These are phyloP conservation scores for Triglochin maritima DNA, from an alignment of 106 monocot genomes.

Conservation along the genomic window DNA sequence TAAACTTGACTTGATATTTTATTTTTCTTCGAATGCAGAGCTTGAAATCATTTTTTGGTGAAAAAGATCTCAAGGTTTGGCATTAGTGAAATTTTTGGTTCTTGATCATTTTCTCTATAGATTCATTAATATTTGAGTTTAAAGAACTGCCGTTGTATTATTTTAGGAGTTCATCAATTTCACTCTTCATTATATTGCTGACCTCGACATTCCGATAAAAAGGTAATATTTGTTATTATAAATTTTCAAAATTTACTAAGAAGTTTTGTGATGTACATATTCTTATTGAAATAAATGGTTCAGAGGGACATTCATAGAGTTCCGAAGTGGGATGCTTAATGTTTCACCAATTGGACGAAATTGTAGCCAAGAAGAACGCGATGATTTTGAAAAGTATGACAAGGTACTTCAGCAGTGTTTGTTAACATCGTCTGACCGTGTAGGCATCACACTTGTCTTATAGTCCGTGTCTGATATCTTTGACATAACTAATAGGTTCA, in stretches of 20 bases:
- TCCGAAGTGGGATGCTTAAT: constrained; percentile 95
- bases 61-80: constrained; percentile 82
- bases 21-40: constrained; percentile 32
- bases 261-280: constrained; percentile 3
- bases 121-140: constrained; percentile 3
- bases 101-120: background rate
- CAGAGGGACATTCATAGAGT: constrained; percentile 99
- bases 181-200: constrained; percentile 95
- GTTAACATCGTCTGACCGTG: too few species aligned
- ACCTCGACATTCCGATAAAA: constrained; percentile 91
- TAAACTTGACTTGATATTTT: too few species aligned
- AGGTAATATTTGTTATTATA: constrained; percentile 28
- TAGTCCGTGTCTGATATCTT: too few species aligned
- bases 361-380: constrained; percentile 94
- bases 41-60: constrained; percentile 78
- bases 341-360: constrained; percentile 95
- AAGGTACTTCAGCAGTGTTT: constrained; percentile 37
- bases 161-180: constrained; percentile 91
- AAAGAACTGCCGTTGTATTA: constrained; percentile 2
- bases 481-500: constrained; percentile 36
- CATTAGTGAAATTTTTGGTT: background rate
- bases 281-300: background rate
- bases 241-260: background rate
- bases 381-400: constrained; percentile 92
- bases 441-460: too few species aligned